phyloP scores from a whole-genome alignment of 108 stramenopile genomes.

The Nitzschia inconspicua region DNA sequence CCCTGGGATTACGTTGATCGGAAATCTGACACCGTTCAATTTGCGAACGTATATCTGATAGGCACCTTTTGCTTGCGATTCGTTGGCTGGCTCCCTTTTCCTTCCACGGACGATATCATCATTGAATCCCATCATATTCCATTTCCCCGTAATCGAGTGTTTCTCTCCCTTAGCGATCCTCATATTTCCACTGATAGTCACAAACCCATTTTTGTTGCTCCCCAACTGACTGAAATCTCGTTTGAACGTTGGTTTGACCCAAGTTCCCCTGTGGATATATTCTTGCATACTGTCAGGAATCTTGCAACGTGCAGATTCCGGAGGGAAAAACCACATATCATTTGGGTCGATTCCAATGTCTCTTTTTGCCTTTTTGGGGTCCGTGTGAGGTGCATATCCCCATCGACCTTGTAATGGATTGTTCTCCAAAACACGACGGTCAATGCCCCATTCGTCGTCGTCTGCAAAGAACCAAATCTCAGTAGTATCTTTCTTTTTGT shows the following conservation, averaged over 20 bases:
- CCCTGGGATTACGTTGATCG: constrained; percentile 16
- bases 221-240: constrained; percentile 18
- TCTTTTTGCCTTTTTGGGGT: not conserved
- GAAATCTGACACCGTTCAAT: constrained; percentile 9
- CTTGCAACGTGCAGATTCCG: constrained; percentile 6
- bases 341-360: not conserved
- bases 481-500: not conserved
- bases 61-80: constrained; percentile 1
- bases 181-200: constrained; percentile 14
- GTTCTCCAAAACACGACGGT: constrained; percentile 16
- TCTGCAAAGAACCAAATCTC: constrained; percentile 26
- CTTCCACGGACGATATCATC: constrained; percentile 18
- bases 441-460: constrained; percentile 12
- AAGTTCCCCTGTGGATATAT: constrained; percentile 11
- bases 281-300: not conserved
- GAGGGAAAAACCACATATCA: constrained; percentile 22
- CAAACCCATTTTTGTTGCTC: constrained; percentile 9
- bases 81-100: not conserved
- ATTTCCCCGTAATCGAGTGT: constrained; percentile 14
- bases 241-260: constrained; percentile 23
- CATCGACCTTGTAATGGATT: constrained; percentile 23
- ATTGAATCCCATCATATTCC: constrained; percentile 33
- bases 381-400: constrained; percentile 7
- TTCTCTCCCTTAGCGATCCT: constrained; percentile 8
- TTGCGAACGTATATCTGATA: constrained; percentile 23